Evolutionary conservation across 345 rosid species (phyloP).

Genomic region (Geranium brycei): DNA sequence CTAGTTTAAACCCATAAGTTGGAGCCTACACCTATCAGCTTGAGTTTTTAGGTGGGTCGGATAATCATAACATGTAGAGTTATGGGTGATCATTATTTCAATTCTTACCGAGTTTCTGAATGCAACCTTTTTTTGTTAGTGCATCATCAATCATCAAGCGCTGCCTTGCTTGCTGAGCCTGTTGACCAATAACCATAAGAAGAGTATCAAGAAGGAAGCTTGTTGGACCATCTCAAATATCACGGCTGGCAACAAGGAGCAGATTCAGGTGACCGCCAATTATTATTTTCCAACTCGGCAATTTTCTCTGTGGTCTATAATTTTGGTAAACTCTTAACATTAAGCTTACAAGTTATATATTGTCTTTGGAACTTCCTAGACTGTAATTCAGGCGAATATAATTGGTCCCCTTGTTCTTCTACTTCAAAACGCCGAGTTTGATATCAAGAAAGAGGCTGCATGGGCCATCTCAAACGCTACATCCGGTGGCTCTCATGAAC

Average conservation of each 20-base stretch:
- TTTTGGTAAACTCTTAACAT: background rate
- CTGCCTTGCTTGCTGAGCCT: constrained; percentile 55
- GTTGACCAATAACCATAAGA: constrained; percentile 43
- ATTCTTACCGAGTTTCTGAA: too few relatives aligned
- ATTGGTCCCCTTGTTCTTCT: constrained; percentile 31
- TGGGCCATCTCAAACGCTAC: constrained; percentile 63
- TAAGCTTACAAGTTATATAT: background rate
- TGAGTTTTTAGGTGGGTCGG: too few relatives aligned
- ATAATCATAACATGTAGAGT: too few relatives aligned
- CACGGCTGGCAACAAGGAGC: constrained; percentile 71
- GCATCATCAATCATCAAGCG: constrained; percentile 48
- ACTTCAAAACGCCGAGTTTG: constrained; percentile 51
- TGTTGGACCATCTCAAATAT: constrained; percentile 90
- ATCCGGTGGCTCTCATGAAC: constrained; percentile 49
- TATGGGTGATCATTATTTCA: background rate
- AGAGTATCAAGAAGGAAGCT: constrained; percentile 85
- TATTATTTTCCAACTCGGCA: background rate
- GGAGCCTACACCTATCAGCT: too few relatives aligned
- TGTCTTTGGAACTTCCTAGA: constrained; percentile 17
- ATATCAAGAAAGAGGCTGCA: constrained; percentile 56
- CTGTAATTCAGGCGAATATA: constrained; percentile 35
- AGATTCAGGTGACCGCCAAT: constrained; percentile 33
- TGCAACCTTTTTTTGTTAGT: constrained; percentile 17
- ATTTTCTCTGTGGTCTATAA: too few relatives aligned
- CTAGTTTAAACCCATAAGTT: too few relatives aligned